phyloP scores from a whole-genome alignment of 345 rosid genomes.

The Aethionema arabicum region DNA sequence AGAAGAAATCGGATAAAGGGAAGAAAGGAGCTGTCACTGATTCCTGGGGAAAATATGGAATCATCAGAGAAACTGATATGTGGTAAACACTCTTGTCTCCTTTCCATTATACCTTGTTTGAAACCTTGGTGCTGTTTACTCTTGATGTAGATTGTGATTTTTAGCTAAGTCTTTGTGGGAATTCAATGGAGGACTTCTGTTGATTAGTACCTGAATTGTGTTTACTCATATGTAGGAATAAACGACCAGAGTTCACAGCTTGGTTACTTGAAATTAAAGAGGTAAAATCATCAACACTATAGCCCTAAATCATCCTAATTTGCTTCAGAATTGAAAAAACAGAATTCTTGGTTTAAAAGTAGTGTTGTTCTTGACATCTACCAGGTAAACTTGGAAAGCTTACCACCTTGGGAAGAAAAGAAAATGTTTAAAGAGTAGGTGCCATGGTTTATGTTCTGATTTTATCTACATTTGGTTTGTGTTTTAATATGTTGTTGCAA shows the following conservation, averaged over 20 bases:
- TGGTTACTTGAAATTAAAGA: constrained; percentile 92
- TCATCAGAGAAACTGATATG: constrained; percentile 94
- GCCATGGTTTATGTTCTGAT: not conserved
- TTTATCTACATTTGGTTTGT: constrained; percentile 4
- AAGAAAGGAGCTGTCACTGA: constrained; percentile 86
- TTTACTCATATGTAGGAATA: constrained; percentile 56
- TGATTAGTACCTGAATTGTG: not conserved
- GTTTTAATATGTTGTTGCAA: not conserved
- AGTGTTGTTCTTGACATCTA: not conserved
- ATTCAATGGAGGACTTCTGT: not conserved
- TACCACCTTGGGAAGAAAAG: constrained; percentile 98
- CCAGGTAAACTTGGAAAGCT: constrained; percentile 84
- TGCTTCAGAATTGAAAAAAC: not conserved
- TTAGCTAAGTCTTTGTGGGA: too few species aligned
- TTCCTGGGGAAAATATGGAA: constrained; percentile 92
- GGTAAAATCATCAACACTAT: constrained; percentile 39
- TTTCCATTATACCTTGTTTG: not conserved
- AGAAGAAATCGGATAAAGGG: constrained; percentile 53
- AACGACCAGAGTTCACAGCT: constrained; percentile 97
- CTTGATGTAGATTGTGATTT: too few species aligned
- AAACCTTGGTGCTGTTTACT: too few species aligned
- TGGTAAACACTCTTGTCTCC: constrained; percentile 46
- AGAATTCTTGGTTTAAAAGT: not conserved
- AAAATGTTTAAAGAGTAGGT: constrained; percentile 88
- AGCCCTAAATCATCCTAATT: not conserved